Evolutionary conservation across 2,329 filamentous ascomycete species (phyloP), one percentile per base, ranked within the genome.

Genomic region (Fonsecaea multimorphosa): DNA sequence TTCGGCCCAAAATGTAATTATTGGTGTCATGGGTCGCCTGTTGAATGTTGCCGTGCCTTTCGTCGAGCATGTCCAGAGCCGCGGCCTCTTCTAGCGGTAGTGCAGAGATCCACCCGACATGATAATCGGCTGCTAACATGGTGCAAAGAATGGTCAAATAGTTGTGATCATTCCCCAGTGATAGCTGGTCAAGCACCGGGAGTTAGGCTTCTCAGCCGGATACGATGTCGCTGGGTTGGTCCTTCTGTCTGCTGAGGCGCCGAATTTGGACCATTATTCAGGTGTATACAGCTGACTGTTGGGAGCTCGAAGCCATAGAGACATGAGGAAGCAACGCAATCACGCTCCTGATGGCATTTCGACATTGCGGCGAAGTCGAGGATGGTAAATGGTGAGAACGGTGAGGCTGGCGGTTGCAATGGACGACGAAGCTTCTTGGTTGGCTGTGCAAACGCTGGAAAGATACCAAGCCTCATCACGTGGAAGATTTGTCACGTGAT

Each of bases 1-100:
- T 73, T 8, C 58, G 55, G 22, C 74, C 74, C 1, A 76, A 64
- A 11, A 66, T 59, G 63, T 76, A 75, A 22, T 66, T 63, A 32
- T 76, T 75, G 2, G 67, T 51, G 59, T 76, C 73, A 58, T 58
- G 19, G 22, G n/a, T 38, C 19, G 60, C 19, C n/a, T 49, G 36
- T 24, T 34, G 59, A 8, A 63, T 19, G 38, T 16, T 32, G 29
- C 4, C 29, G 31, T 66, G 51, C 9, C 32, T 55, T 36, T 64
- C 57, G 53, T 69, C 67, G 22, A 69, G 55, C 56, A 69, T 67
- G 16, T 55, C 61, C 24, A 40, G 49, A 3, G 61, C 64, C 2
- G 67, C 64, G 12, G 58, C 52, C 49, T 62, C 16, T 32, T 68
- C 56, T 6, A 51, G 12, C 12, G 54, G 61, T 14, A 70, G 60